Evolutionary conservation across 768 basidiomycete genomes (phyloP).

Genomic region (Multifurca ochricompacta): DNA sequence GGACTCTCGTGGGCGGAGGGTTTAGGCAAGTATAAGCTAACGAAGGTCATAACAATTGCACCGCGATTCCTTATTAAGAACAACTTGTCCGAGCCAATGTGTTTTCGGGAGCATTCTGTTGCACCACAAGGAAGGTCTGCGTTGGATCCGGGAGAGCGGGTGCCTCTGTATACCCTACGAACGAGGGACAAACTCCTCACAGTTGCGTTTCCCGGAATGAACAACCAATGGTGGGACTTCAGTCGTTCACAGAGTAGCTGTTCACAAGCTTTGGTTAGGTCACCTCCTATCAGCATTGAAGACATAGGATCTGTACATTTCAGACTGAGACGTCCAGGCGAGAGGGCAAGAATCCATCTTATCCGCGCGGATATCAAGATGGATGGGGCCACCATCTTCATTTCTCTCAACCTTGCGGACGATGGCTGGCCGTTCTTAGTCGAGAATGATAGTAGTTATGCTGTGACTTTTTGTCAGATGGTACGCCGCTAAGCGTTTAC

Average conservation of each 20-base stretch:
- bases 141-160: slow-evolving; percentile 61
- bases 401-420: slow-evolving; percentile 58
- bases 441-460: slow-evolving; percentile 79
- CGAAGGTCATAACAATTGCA: slow-evolving; percentile 85
- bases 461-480: slow-evolving; percentile 64
- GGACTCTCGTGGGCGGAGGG: slow-evolving; percentile 93
- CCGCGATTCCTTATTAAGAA: slow-evolving; percentile 92
- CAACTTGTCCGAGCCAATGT: slow-evolving; percentile 55
- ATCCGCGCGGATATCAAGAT: slow-evolving; percentile 73
- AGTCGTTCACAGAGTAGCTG: background rate
- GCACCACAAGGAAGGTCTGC: slow-evolving; percentile 52
- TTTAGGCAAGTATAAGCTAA: slow-evolving; percentile 93
- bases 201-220: slow-evolving; percentile 78
- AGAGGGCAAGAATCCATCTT: slow-evolving; percentile 40
- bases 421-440: slow-evolving; percentile 86
- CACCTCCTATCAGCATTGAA: slow-evolving; percentile 84
- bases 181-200: slow-evolving; percentile 69
- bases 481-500: slow-evolving; percentile 33
- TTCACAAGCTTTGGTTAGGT: slow-evolving; percentile 44
- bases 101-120: slow-evolving; percentile 80
- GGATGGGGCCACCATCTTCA: slow-evolving; percentile 82
- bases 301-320: slow-evolving; percentile 83
- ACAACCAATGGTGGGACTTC: slow-evolving; percentile 59
- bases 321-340: slow-evolving; percentile 44
- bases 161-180: slow-evolving; percentile 60